Conservation (phyloP, 768 basidiomycete genomes). For the Suillus subaureus region DNA sequence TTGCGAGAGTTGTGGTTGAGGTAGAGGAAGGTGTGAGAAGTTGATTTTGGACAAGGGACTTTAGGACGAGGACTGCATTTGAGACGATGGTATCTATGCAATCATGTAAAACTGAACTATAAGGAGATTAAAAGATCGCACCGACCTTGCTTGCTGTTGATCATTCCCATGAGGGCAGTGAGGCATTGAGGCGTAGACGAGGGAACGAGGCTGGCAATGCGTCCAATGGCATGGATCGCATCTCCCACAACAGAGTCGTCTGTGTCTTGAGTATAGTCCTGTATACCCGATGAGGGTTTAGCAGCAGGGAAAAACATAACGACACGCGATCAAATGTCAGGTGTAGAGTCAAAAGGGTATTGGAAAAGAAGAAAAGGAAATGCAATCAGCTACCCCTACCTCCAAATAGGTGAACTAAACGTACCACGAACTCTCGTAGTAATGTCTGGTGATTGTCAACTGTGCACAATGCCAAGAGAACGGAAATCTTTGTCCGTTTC, state of each 20-base stretch:
- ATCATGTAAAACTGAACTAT: neutral
- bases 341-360: neutral
- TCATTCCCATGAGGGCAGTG: slow-evolving; percentile 73
- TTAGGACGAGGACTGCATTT: slow-evolving; percentile 82
- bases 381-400: neutral
- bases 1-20: slow-evolving; percentile 16
- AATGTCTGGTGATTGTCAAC: slow-evolving; percentile 69
- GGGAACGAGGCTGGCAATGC: slow-evolving; percentile 68
- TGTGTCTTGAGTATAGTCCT: slow-evolving; percentile 84
- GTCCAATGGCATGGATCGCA: slow-evolving; percentile 79
- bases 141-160: slow-evolving; percentile 75
- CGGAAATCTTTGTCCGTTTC: slow-evolving; percentile 74
- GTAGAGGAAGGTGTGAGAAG: slow-evolving; percentile 40
- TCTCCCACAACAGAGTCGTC: slow-evolving; percentile 72
- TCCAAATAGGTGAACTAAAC: slow-evolving; percentile 27
- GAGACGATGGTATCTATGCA: slow-evolving; percentile 73
- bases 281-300: neutral
- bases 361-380: slow-evolving; percentile 5
- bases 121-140: slow-evolving; percentile 10
- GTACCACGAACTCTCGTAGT: slow-evolving; percentile 82
- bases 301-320: neutral
- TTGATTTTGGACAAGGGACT: slow-evolving; percentile 77
- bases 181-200: slow-evolving; percentile 74
- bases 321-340: neutral
- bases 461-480: slow-evolving; percentile 68